These are phyloP conservation scores for Fraxinus dipetala DNA, from an alignment of 305 asterid species.

Conservation along the genomic window DNA sequence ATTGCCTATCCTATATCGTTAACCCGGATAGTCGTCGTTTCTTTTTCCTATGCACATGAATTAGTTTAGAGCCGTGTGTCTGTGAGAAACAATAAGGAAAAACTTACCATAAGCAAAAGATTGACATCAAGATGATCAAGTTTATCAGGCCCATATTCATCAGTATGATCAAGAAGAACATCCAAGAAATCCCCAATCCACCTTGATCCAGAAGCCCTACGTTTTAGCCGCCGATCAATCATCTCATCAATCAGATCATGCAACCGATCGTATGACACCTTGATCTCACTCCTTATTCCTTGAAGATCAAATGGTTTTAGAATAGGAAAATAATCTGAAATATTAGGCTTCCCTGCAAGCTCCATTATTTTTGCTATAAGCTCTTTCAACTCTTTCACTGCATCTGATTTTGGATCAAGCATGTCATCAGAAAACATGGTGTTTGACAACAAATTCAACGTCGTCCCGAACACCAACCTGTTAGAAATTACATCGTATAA, in stretches of 20 bases:
- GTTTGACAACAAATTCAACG: constrained; percentile 26
- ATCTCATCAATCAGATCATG: constrained; percentile 9
- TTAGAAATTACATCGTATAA: background rate
- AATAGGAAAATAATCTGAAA: constrained; percentile 7
- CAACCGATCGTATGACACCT: constrained; percentile 9
- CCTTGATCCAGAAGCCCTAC: background rate
- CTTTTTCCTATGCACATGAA: background rate
- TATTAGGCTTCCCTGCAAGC: constrained; percentile 26
- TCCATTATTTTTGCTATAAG: constrained; percentile 16
- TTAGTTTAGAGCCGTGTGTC: background rate
- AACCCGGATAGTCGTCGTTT: background rate
- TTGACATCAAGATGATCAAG: constrained; percentile 16
- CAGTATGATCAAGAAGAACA: constrained; percentile 27
- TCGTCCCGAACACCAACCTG: constrained; percentile 24
- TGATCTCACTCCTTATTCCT: constrained; percentile 15
- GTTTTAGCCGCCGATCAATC: constrained; percentile 6
- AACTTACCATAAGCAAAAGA: constrained; percentile 26
- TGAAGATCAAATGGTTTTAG: constrained; percentile 21
- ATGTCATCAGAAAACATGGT: constrained; percentile 29
- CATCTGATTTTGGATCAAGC: constrained; percentile 23
- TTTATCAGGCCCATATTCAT: constrained; percentile 10
- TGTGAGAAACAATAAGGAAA: background rate
- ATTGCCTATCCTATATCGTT: background rate
- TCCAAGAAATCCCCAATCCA: constrained; percentile 26
- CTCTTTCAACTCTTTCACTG: constrained; percentile 23